Evolutionary conservation across 140 eudicot species (phyloP).

Genomic region (Bidens hawaiensis): DNA sequence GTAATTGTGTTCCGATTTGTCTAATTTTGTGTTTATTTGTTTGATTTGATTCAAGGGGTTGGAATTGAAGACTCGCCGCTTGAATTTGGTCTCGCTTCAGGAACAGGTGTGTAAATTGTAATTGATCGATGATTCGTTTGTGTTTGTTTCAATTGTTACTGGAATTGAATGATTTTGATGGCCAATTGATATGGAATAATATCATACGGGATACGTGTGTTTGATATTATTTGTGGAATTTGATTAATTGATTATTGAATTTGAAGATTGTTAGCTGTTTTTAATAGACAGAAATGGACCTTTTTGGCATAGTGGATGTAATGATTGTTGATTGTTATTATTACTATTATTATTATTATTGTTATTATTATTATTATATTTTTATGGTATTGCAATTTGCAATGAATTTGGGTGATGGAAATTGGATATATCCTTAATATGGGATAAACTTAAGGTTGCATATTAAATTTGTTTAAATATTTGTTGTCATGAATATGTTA

Average conservation of each 20-base stretch:
- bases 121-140: background rate
- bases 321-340: conserved; percentile 6
- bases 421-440: no score
- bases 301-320: conserved; percentile 7
- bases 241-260: conserved; percentile 14
- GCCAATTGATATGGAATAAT: no score
- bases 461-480: no score
- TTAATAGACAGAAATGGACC: conserved; percentile 1
- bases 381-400: background rate
- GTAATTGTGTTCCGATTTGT: background rate
- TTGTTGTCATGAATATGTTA: no score
- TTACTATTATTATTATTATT: no score
- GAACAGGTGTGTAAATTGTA: conserved; percentile 28
- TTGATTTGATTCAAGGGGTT: conserved; percentile 7
- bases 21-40: background rate
- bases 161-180: background rate
- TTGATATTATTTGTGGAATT: background rate
- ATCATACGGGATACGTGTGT: no score
- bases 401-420: background rate
- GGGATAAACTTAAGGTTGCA: no score
- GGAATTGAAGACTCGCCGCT: conserved; percentile 16
- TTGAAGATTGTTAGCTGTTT: no score
- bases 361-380: no score
- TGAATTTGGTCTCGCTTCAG: conserved; percentile 15
- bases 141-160: background rate